Evolutionary conservation across 1,284 basidiomycete species (phyloP), one percentile per base, ranked within the genome.

Genomic region (Gomphus sp.): DNA sequence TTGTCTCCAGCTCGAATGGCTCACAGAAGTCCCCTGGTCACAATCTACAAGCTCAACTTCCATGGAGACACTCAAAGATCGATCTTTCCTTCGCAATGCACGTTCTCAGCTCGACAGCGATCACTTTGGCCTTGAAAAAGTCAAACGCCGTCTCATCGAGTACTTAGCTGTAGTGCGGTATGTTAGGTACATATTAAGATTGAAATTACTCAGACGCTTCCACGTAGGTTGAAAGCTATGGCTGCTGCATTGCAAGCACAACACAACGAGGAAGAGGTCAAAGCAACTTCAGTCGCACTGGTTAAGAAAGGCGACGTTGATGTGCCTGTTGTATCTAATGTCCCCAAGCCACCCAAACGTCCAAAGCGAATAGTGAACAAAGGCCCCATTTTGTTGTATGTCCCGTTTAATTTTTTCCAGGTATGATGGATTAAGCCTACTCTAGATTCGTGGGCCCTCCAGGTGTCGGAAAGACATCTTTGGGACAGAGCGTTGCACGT

Each of bases 71-170:
- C 67, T 87, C 47, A 74, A 73, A 58, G 77, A 83, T 62, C 73
- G 73, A 37, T 68, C 76, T 1, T 90, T 90, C 74, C 75, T 91
- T 39, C 61, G 76, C 25, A 79, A 76, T 48, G 87, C 89, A 25
- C 80, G 84, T 18, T 74, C 76, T 16, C 92, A 94, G 63, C 81
- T 95, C 6, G 91, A 95, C 64, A 78, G 84, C 45, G 93, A 95
- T 63, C 92, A 95, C 70, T 95, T 85, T 65, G 93, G 93, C 1
- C 76, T 95, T 10, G 90, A 92, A 64, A 91, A 92, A 70, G 85
- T 95, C 70, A 95, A 96, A 78, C 89, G 91, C 63, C 81, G 93
- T 9, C 76, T 96, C 11, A 87, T 94, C 58, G 93, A 96, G 68
- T 95, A 93, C 68, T 79, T 96, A 25, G 93, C 91, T 0, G 87